phyloP scores from a whole-genome alignment of 345 rosid species.

The Pugionium cornutum region DNA sequence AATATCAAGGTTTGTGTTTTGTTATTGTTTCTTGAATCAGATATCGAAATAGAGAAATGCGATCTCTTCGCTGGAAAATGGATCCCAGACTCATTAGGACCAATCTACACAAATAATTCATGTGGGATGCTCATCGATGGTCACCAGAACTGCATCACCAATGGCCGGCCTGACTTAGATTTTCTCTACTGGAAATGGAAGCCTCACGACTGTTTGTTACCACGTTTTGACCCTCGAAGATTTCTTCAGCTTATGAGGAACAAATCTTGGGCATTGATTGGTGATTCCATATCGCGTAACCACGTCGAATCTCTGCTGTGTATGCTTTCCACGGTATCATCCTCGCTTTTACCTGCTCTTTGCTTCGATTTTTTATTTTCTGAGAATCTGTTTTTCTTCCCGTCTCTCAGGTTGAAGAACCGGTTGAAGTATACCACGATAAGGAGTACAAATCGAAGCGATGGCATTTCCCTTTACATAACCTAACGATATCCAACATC shows the following conservation, averaged over 20 bases:
- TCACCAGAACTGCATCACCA: constrained; percentile 90
- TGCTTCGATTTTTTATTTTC: background rate
- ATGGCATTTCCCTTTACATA: constrained; percentile 75
- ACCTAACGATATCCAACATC: constrained; percentile 64
- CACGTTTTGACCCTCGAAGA: constrained; percentile 60
- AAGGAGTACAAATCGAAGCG: constrained; percentile 68
- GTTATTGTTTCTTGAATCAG: constrained; percentile 25
- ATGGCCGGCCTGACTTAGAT: constrained; percentile 79
- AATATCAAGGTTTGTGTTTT: background rate
- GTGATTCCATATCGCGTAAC: constrained; percentile 95
- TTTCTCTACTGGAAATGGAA: constrained; percentile 91
- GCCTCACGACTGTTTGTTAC: constrained; percentile 71
- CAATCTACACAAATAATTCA: constrained; percentile 53
- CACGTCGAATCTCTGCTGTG: constrained; percentile 84
- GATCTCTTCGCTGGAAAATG: constrained; percentile 81
- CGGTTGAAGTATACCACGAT: constrained; percentile 79
- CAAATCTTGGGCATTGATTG: constrained; percentile 80
- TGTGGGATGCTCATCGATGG: constrained; percentile 53
- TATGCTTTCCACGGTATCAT: constrained; percentile 73
- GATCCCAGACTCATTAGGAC: constrained; percentile 74
- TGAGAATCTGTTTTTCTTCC: background rate
- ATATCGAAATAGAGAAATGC: constrained; percentile 57
- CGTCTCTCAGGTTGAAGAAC: constrained; percentile 62
- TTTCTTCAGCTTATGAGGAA: constrained; percentile 77
- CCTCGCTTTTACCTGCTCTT: background rate